A percentile compares a stretch with the other conserved stretches of the same genome.
phyloP scores from a whole-genome alignment of 306 rosid species.

The Hippophae gyantsensis region DNA sequence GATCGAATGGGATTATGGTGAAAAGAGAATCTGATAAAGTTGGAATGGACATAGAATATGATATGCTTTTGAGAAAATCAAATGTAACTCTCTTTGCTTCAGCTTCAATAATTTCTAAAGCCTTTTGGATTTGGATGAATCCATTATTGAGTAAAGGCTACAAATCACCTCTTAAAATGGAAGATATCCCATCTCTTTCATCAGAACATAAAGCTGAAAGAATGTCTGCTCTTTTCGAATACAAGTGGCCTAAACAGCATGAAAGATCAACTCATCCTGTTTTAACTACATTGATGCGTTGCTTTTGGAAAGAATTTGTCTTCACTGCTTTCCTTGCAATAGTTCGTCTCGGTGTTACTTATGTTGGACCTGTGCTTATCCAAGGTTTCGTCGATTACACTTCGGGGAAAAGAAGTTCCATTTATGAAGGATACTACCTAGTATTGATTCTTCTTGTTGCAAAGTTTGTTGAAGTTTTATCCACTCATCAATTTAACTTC shows the following conservation, averaged over 20 bases:
- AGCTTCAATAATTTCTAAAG: slow-evolving; percentile 56
- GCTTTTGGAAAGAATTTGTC: slow-evolving; percentile 62
- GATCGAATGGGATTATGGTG: slow-evolving; percentile 49
- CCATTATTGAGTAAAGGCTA: slow-evolving; percentile 78
- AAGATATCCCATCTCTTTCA: slow-evolving; percentile 62
- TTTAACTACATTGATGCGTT: slow-evolving; percentile 53
- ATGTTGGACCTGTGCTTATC: slow-evolving; percentile 68
- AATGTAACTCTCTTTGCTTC: slow-evolving; percentile 70
- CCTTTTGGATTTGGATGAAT: slow-evolving; percentile 87
- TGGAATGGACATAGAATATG: slow-evolving; percentile 20
- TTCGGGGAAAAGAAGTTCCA: slow-evolving; percentile 64
- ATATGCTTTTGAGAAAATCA: slow-evolving; percentile 22
- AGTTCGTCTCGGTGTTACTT: slow-evolving; percentile 56
- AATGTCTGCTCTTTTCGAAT: slow-evolving; percentile 54
- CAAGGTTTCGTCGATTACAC: slow-evolving; percentile 76
- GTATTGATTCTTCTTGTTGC: slow-evolving; percentile 55
- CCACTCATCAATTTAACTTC: slow-evolving; percentile 84
- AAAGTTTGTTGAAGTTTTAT: slow-evolving; percentile 59
- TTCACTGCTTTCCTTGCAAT: slow-evolving; percentile 74
- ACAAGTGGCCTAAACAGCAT: slow-evolving; percentile 67
- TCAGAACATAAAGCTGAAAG: slow-evolving; percentile 63
- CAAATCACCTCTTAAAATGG: slow-evolving; percentile 46
- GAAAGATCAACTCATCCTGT: slow-evolving; percentile 68
- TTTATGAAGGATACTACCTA: slow-evolving; percentile 71
- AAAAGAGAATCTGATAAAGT: slow-evolving; percentile 15